Conservation (phyloP, 2,329 filamentous ascomycete species). For the Alternaria hordeiaustralica region DNA sequence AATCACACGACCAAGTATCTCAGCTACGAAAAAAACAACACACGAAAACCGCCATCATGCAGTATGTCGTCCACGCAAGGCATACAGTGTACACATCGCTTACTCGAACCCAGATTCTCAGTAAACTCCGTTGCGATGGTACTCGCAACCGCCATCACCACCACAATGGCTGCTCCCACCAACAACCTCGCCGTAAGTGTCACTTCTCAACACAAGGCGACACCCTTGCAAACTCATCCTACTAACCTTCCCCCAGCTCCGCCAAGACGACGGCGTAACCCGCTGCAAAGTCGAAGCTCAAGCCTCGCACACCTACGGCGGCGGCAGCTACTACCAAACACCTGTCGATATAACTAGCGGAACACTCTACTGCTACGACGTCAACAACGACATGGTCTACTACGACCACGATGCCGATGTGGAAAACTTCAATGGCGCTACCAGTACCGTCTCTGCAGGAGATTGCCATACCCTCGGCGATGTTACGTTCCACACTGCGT, state of each 20-base stretch:
- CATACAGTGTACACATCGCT: background rate
- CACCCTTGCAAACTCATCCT: too few relatives aligned
- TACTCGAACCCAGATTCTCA: background rate
- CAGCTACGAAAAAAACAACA: background rate
- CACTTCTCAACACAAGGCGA: too few relatives aligned
- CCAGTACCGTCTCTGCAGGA: background rate
- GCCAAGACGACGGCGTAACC: background rate
- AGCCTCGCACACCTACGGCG: background rate
- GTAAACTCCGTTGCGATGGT: background rate
- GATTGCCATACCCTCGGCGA: background rate
- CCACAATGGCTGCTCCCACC: background rate
- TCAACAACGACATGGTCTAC: background rate
- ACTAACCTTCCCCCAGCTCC: background rate
- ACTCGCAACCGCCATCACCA: background rate
- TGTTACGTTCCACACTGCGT: background rate
- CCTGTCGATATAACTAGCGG: fast-evolving
- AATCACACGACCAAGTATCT: background rate
- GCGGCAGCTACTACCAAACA: fast-evolving
- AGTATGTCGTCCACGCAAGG: background rate
- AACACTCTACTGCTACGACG: background rate
- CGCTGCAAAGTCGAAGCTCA: background rate
- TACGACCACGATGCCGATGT: fast-evolving
- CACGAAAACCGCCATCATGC: background rate
- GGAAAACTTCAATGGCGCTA: background rate
- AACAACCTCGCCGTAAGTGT: background rate